phyloP scores from a whole-genome alignment of 106 monocot species.

The Dendrobium chrysotoxum region DNA sequence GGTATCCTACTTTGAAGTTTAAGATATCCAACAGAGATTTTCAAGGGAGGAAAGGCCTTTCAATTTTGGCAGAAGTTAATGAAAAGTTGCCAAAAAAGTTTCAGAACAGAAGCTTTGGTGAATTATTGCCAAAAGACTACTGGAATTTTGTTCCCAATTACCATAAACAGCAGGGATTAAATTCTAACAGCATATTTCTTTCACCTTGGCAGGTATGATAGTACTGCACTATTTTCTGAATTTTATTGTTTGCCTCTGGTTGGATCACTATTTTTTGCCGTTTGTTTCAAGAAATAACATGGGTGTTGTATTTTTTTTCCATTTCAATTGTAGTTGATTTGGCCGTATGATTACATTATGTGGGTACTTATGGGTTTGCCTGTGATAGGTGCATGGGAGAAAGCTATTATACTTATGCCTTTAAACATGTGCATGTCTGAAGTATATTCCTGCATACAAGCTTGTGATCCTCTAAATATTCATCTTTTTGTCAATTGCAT shows the following conservation, averaged over 20 bases:
- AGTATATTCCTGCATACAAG: background rate
- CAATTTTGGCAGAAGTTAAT: conserved; percentile 48
- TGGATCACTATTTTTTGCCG: too few species aligned
- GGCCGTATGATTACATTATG: background rate
- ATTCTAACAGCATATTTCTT: conserved; percentile 20
- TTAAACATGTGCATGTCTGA: background rate
- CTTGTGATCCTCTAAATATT: background rate
- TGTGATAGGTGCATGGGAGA: background rate
- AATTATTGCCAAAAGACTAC: conserved; percentile 50
- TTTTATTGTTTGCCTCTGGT: background rate
- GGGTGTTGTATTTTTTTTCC: background rate
- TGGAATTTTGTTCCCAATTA: conserved; percentile 56
- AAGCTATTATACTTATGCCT: background rate
- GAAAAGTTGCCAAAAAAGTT: conserved; percentile 43
- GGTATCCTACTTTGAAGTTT: conserved; percentile 61
- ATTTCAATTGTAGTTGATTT: background rate
- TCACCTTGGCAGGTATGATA: conserved; percentile 59
- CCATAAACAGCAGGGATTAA: conserved; percentile 12
- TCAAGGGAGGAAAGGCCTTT: conserved; percentile 25
- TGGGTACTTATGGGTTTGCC: background rate
- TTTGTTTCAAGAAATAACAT: too few species aligned
- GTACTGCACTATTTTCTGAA: background rate
- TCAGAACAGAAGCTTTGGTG: conserved; percentile 23
- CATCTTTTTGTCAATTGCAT: background rate
- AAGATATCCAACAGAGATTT: conserved; percentile 32